Evolutionary conservation across 495 filamentous ascomycete genomes (phyloP), one percentile per base, ranked within the genome.

Genomic region (Patellaria atrata): DNA sequence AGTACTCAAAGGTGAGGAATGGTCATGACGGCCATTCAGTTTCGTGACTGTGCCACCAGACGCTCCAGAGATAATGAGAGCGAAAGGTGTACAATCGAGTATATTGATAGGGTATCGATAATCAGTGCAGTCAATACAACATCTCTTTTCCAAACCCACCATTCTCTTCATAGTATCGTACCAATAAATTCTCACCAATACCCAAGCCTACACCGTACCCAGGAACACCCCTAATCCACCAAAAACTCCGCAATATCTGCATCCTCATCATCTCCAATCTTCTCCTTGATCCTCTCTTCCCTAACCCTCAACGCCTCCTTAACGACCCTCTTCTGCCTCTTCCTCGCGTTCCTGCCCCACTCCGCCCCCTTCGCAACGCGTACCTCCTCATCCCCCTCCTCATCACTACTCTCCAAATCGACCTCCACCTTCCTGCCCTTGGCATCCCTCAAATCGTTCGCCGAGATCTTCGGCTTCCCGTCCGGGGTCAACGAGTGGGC

Each of bases 171-270:
- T n/a, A n/a, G n/a, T n/a, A n/a, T n/a, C n/a, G n/a, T n/a, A n/a
- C n/a, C n/a, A n/a, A n/a, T n/a, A n/a, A n/a, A n/a, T n/a, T n/a
- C n/a, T n/a, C n/a, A n/a, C n/a, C n/a, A n/a, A n/a, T n/a, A n/a
- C 34, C 36, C 40, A 44, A 26, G 20, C 34, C 15, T 40, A 19
- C 30, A 18, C 38, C 10, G 21, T 37, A 4, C 28, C 28, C 7
- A 9, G 13, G 28, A n/a, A n/a, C n/a, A n/a, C 17, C 11, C 13
- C 65, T 61, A 57, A 59, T 73, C 70, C 48, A 74, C 62, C 56
- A 84, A 58, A 47, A 74, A 71, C 50, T 82, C 73, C 63, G 72
- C 65, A 50, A 86, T 70, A 41, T 70, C 57, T 15, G 67, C 61
- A 46, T 69, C 64, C 4, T 55, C 50, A 45, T 54, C 51, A 40